Evolutionary conservation across 177 flowering plant genomes (phyloP).

Genomic region (Vitis hybrid): DNA sequence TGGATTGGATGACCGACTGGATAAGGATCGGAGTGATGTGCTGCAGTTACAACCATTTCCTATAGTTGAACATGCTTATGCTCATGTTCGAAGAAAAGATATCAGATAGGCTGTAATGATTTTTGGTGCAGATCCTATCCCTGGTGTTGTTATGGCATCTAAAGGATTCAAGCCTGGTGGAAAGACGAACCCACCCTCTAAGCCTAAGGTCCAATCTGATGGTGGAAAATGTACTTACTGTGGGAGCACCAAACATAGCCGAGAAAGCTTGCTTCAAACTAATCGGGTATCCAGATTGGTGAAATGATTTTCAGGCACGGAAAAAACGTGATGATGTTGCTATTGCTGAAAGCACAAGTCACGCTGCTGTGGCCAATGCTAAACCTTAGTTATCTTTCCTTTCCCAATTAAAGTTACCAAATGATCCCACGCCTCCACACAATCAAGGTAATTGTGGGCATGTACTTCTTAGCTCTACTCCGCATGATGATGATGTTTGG

Average conservation of each 20-base stretch:
- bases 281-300: no score
- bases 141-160: background rate
- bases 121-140: background rate
- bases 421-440: background rate
- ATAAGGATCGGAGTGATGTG: background rate
- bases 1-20: background rate
- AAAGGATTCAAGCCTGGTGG: background rate
- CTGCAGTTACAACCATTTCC: background rate
- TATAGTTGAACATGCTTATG: background rate
- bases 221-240: background rate
- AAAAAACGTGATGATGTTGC: background rate
- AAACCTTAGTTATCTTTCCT: background rate
- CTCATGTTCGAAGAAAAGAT: background rate
- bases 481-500: background rate
- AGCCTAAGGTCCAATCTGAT: background rate
- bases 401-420: background rate
- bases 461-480: background rate
- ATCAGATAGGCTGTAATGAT: background rate
- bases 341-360: background rate
- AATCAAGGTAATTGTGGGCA: background rate
- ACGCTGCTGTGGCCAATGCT: background rate
- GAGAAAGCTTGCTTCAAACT: no score
- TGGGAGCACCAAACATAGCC: background rate
- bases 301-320: background rate
- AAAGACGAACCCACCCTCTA: background rate